A percentile compares a stretch with the other conserved stretches of the same genome.
phyloP scores from a whole-genome alignment of 2,329 filamentous ascomycete genomes.

The Fusarium sp. region DNA sequence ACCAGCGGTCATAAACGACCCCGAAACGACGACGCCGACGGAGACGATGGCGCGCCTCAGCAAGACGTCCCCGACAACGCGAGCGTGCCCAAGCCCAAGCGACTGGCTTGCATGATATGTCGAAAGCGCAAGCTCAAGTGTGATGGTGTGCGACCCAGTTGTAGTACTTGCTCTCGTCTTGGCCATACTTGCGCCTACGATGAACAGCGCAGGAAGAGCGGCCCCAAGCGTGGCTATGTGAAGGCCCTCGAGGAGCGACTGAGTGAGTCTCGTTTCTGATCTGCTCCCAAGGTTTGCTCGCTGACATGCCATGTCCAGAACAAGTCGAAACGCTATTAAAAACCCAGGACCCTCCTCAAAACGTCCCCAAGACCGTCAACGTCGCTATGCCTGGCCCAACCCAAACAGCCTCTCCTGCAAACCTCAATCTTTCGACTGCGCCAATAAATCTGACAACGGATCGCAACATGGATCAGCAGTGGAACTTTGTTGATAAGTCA shows the following conservation, averaged over 20 bases:
- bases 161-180: constrained; percentile 87
- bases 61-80: constrained; percentile 63
- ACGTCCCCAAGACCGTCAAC: constrained; percentile 48
- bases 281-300: constrained; percentile 22
- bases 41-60: constrained; percentile 50
- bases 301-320: constrained; percentile 61
- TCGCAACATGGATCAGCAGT: constrained; percentile 61
- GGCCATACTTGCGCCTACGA: constrained; percentile 91
- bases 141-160: constrained; percentile 85
- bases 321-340: constrained; percentile 94
- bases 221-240: constrained; percentile 93
- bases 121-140: constrained; percentile 92
- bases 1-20: constrained; percentile 47
- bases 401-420: constrained; percentile 47
- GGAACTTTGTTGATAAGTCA: constrained; percentile 66
- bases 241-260: constrained; percentile 93
- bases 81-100: constrained; percentile 81
- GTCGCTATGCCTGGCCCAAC: constrained; percentile 44
- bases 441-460: constrained; percentile 60
- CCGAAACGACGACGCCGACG: constrained; percentile 47
- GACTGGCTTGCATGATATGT: constrained; percentile 94
- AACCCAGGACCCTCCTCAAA: constrained; percentile 70
- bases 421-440: constrained; percentile 55
- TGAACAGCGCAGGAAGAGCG: constrained; percentile 92
- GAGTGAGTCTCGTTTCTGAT: constrained; percentile 67